phyloP scores from a whole-genome alignment of 2,329 filamentous ascomycete genomes.

The Blastomyces gilchristii region DNA sequence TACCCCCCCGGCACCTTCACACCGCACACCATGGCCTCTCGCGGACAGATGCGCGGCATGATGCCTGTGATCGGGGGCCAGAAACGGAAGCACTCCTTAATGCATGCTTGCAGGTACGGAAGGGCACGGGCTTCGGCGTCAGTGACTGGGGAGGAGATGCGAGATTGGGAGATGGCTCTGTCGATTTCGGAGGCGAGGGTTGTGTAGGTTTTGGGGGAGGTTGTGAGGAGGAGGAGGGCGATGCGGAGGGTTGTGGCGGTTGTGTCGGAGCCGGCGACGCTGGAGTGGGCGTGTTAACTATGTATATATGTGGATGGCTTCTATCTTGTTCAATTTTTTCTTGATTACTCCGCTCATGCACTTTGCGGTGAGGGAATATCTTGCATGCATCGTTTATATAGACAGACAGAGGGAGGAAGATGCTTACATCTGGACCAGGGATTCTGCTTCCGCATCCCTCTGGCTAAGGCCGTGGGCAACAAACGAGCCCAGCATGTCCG shows the following conservation, averaged over 20 bases:
- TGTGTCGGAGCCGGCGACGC: conserved; percentile 18
- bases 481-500: conserved; percentile 25
- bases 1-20: conserved; percentile 39
- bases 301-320: not conserved
- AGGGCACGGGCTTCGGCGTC: conserved; percentile 17
- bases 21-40: conserved; percentile 31
- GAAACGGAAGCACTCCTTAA: conserved; percentile 21
- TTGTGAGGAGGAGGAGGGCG: conserved; percentile 13
- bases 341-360: too few relatives aligned
- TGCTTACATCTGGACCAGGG: conserved; percentile 8
- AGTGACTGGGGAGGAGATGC: conserved; percentile 10
- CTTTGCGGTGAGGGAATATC: not conserved
- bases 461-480: conserved; percentile 21
- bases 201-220: conserved; percentile 13
- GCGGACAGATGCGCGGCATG: conserved; percentile 28
- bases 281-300: conserved; percentile 6
- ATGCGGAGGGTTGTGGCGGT: conserved; percentile 15
- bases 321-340: too few relatives aligned
- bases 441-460: conserved; percentile 7
- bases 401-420: not conserved
- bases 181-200: conserved; percentile 19
- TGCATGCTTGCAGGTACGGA: conserved; percentile 21
- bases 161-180: conserved; percentile 4
- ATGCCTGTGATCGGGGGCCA: conserved; percentile 32
- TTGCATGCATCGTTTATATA: not conserved